These are phyloP conservation scores for Taxillus chinensis DNA, from an alignment of 164 flowering plant genomes.

Conservation along the genomic window DNA sequence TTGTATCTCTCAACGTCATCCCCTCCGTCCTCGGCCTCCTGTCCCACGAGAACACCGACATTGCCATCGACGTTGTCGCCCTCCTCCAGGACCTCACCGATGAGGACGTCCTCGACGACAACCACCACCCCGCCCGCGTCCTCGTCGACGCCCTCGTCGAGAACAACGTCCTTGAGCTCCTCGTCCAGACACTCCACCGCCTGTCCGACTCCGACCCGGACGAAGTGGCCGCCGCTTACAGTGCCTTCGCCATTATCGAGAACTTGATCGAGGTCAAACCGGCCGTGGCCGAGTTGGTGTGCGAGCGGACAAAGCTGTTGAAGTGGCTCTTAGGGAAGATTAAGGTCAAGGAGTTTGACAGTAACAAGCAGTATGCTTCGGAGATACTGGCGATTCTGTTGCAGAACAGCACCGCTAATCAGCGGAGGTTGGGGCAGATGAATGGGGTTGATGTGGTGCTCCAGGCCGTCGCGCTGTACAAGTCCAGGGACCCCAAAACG, in stretches of 20 bases:
- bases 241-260: slow-evolving; percentile 67
- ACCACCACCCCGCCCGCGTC: slow-evolving; percentile 57
- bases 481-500: slow-evolving; percentile 81
- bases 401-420: slow-evolving; percentile 80
- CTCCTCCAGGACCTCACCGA: slow-evolving; percentile 84
- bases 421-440: slow-evolving; percentile 85
- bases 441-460: slow-evolving; percentile 90
- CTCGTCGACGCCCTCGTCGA: slow-evolving; percentile 68
- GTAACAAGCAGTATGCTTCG: slow-evolving; percentile 93
- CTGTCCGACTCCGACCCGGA: slow-evolving; percentile 67
- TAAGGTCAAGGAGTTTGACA: slow-evolving; percentile 76
- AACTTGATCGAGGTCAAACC: slow-evolving; percentile 91
- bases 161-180: slow-evolving; percentile 66
- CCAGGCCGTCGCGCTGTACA: slow-evolving; percentile 88
- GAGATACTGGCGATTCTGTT: slow-evolving; percentile 85
- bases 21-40: slow-evolving; percentile 65
- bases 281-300: slow-evolving; percentile 76
- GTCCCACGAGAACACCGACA: slow-evolving; percentile 74
- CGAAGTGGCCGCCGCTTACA: slow-evolving; percentile 60
- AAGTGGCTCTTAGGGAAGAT: slow-evolving; percentile 74
- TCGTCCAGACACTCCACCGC: slow-evolving; percentile 63
- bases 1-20: slow-evolving; percentile 51
- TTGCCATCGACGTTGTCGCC: slow-evolving; percentile 68
- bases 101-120: slow-evolving; percentile 79
- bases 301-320: slow-evolving; percentile 82